Conservation (phyloP, 23 red algal genomes). For the Gracilaria gracilis region DNA sequence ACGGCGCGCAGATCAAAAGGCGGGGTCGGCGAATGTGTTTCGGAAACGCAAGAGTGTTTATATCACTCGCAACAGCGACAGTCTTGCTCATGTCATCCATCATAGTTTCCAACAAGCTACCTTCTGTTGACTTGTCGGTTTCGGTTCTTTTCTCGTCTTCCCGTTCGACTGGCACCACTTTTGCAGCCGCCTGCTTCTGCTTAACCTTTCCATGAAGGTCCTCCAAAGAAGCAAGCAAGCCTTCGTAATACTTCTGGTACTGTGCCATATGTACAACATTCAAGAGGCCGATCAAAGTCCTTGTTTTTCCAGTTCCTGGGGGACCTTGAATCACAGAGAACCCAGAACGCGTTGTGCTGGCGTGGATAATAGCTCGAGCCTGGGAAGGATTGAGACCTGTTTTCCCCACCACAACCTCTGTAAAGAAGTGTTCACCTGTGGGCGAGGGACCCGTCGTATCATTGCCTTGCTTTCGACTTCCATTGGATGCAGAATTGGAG, state of each 20-base stretch:
- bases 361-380: constrained; percentile 47
- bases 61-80: constrained; percentile 6
- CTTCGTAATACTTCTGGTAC: constrained; percentile 80
- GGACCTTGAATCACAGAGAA: constrained; percentile 86
- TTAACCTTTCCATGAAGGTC: constrained; percentile 24
- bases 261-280: constrained; percentile 79
- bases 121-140: constrained; percentile 12
- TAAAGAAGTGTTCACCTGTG: constrained; percentile 29
- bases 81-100: constrained; percentile 74
- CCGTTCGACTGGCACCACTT: neutral
- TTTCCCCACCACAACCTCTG: constrained; percentile 48
- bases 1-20: constrained; percentile 93
- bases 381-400: constrained; percentile 72
- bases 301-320: constrained; percentile 92
- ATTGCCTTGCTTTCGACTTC: constrained; percentile 3
- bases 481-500: constrained; percentile 5
- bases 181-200: constrained; percentile 1
- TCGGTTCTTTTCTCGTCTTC: constrained; percentile 31
- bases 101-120: constrained; percentile 60
- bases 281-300: constrained; percentile 77
- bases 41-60: constrained; percentile 24
- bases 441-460: neutral
- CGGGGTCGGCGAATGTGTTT: constrained; percentile 59
- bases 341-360: constrained; percentile 41
- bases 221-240: constrained; percentile 59